phyloP scores from a whole-genome alignment of 768 basidiomycete species.

The Termitomyces sp. region DNA sequence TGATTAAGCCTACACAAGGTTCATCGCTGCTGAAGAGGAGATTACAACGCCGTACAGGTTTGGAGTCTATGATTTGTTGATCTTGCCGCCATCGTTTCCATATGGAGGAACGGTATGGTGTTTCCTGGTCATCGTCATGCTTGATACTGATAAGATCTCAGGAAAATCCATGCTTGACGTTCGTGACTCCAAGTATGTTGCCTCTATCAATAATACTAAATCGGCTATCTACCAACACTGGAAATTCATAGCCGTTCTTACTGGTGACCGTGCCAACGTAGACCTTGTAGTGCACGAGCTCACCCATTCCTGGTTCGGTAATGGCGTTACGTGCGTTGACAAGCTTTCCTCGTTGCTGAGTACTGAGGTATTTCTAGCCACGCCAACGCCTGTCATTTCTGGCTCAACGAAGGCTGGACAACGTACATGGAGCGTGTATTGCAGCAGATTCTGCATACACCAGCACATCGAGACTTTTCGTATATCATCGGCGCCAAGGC shows the following conservation, averaged over 20 bases:
- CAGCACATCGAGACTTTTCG: conserved; percentile 59
- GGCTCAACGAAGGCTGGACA: conserved; percentile 93
- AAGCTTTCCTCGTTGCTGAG: background rate
- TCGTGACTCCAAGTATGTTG: conserved; percentile 77
- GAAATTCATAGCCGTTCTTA: conserved; percentile 59
- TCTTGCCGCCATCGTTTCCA: conserved; percentile 89
- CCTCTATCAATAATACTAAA: background rate
- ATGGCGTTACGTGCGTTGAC: too few species aligned
- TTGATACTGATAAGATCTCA: conserved; percentile 24
- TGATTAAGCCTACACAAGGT: conserved; percentile 40
- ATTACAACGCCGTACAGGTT: conserved; percentile 76
- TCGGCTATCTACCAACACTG: conserved; percentile 4
- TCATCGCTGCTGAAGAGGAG: conserved; percentile 71
- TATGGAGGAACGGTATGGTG: conserved; percentile 80
- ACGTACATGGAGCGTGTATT: conserved; percentile 88
- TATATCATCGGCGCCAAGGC: conserved; percentile 59
- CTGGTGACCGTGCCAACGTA: conserved; percentile 82
- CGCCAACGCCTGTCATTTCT: conserved; percentile 75
- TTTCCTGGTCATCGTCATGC: background rate
- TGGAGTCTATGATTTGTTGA: conserved; percentile 84
- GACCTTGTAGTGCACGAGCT: conserved; percentile 89
- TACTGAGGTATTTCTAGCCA: conserved; percentile 37
- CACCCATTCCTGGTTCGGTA: conserved; percentile 62
- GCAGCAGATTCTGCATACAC: conserved; percentile 61
- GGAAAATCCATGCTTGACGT: conserved; percentile 89